Conservation (phyloP, 208 protist genomes). For the Vickermania spadyakhi region DNA sequence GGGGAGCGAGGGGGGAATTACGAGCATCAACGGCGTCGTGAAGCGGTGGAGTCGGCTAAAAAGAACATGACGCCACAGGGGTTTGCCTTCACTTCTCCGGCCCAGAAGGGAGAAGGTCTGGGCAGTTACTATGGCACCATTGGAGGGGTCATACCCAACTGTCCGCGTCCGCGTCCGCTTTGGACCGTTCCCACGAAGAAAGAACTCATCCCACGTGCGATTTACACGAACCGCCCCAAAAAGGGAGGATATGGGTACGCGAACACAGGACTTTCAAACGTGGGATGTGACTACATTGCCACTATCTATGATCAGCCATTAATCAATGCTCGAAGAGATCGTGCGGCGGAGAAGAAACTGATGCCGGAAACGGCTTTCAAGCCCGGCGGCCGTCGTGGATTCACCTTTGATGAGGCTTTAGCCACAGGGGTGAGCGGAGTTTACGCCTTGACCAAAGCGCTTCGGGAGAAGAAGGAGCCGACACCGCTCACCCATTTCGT, state of each 20-base stretch:
- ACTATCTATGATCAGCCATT: conserved; percentile 71
- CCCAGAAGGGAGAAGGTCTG: conserved; percentile 39
- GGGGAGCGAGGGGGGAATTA: conserved; percentile 68
- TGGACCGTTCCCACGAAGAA: neutral
- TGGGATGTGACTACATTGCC: conserved; percentile 76
- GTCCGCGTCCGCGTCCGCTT: neutral
- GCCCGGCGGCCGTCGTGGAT: conserved; percentile 50
- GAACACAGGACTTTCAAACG: conserved; percentile 30
- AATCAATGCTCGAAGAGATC: conserved; percentile 41
- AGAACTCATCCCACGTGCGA: conserved; percentile 29
- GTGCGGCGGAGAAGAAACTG: conserved; percentile 31
- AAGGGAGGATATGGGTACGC: conserved; percentile 41
- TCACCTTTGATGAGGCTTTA: conserved; percentile 77
- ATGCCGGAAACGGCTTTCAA: conserved; percentile 70
- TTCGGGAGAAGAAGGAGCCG: conserved; percentile 37
- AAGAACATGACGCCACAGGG: conserved; percentile 69
- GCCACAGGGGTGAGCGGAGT: conserved; percentile 53
- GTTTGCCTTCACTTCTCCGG: conserved; percentile 51
- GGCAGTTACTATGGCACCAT: conserved; percentile 85
- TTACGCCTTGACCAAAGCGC: conserved; percentile 78
- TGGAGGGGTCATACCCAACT: conserved; percentile 6
- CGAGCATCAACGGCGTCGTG: conserved; percentile 35
- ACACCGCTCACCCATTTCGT: conserved; percentile 35
- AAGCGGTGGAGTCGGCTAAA: conserved; percentile 48
- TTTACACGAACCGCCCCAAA: conserved; percentile 69